These are phyloP conservation scores for Drosera spatulata DNA, from an alignment of 179 eudicot genomes.

Conservation along the genomic window DNA sequence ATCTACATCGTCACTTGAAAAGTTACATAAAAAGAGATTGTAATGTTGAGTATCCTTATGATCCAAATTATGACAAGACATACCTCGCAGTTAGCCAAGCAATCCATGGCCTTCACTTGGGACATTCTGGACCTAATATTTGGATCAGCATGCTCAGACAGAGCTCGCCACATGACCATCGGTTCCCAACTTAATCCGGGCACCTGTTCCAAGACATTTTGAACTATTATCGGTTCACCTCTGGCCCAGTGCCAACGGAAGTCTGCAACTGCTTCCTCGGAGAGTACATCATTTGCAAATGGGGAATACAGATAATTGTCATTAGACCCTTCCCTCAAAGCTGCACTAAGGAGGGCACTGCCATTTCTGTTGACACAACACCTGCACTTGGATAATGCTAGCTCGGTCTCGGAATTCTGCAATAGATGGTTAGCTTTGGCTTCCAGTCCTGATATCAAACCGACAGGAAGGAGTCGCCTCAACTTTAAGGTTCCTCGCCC, in stretches of 20 bases:
- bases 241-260: conserved; percentile 62
- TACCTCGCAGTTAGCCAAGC: conserved; percentile 82
- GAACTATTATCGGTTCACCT: conserved; percentile 86
- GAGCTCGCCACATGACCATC: conserved; percentile 82
- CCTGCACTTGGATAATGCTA: conserved; percentile 2
- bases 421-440: too few relatives aligned
- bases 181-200: conserved; percentile 97
- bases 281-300: conserved; percentile 23
- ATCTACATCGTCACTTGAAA: too few relatives aligned
- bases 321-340: conserved; percentile 19
- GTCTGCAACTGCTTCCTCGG: conserved; percentile 20
- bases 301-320: conserved; percentile 48
- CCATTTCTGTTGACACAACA: conserved; percentile 1
- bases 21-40: too few relatives aligned
- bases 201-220: conserved; percentile 45
- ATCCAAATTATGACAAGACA: conserved; percentile 11
- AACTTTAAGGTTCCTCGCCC: too few relatives aligned
- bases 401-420: background rate
- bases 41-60: too few relatives aligned
- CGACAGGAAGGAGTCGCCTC: too few relatives aligned
- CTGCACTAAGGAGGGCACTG: too few relatives aligned
- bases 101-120: conserved; percentile 65
- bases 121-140: conserved; percentile 31
- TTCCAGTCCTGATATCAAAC: too few relatives aligned
- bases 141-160: conserved; percentile 43